Evolutionary conservation across 2,329 filamentous ascomycete genomes (phyloP).

Genomic region (Colletotrichum coccodes): DNA sequence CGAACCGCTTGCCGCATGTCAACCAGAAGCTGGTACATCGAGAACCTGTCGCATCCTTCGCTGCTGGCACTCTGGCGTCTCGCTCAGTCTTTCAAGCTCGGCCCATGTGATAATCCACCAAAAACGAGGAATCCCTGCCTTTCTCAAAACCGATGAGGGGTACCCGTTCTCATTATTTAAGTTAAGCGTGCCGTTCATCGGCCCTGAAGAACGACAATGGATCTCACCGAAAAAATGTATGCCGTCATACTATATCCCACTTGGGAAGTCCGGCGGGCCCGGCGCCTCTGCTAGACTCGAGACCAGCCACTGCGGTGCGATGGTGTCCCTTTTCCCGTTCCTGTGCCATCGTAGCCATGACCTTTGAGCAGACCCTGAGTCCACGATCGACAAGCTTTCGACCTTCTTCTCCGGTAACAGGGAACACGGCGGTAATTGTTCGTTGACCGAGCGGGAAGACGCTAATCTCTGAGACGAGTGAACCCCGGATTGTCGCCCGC

Average conservation of each 20-base stretch:
- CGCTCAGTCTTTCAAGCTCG: not conserved
- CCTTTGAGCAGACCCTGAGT: not conserved
- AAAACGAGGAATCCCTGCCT: not conserved
- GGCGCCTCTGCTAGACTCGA: constrained; percentile 11
- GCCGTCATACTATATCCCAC: constrained; percentile 26
- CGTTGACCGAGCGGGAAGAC: constrained; percentile 4
- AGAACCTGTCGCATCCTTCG: not conserved
- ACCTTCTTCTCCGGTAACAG: not conserved
- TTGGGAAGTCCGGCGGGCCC: constrained; percentile 22
- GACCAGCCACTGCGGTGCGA: not conserved
- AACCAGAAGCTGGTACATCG: not conserved
- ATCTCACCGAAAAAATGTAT: constrained; percentile 21
- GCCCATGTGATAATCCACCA: not conserved
- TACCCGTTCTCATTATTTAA: not conserved
- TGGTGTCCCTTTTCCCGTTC: not conserved
- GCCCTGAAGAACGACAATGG: constrained; percentile 1
- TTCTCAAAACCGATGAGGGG: not conserved
- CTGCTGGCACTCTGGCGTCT: constrained; percentile 13
- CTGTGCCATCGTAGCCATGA: not conserved
- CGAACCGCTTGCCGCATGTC: not conserved
- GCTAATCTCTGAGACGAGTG: constrained; percentile 16
- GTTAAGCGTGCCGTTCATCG: constrained; percentile 7
- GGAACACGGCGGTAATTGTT: not conserved
- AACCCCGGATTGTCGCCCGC: constrained; percentile 23
- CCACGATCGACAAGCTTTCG: not conserved